Evolutionary conservation across 2,329 filamentous ascomycete genomes (phyloP).

Genomic region (Corynespora cassiicola): DNA sequence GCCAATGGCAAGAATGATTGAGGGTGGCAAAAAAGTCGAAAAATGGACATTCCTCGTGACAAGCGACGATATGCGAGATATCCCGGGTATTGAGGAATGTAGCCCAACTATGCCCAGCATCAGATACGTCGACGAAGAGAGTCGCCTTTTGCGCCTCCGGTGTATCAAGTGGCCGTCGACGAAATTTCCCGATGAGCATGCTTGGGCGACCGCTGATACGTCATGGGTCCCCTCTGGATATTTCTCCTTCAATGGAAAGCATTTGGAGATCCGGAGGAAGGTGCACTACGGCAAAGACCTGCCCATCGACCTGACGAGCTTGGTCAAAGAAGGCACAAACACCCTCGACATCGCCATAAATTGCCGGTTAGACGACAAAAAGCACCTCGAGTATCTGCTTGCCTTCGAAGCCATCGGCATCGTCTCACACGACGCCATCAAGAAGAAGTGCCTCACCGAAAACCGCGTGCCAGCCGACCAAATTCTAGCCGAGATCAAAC

Average conservation of each 20-base stretch:
- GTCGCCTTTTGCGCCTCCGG: conserved; percentile 71
- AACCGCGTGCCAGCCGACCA: conserved; percentile 51
- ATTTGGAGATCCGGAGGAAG: conserved; percentile 68
- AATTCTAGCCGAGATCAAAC: conserved; percentile 65
- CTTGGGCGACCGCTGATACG: conserved; percentile 70
- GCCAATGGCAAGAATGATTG: conserved; percentile 50
- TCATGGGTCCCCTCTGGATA: conserved; percentile 74
- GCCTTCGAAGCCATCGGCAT: conserved; percentile 75
- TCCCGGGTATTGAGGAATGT: conserved; percentile 21
- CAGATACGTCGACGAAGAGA: conserved; percentile 56
- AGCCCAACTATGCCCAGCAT: conserved; percentile 33
- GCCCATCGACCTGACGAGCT: conserved; percentile 73
- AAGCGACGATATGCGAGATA: conserved; percentile 40
- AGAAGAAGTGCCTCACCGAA: conserved; percentile 24
- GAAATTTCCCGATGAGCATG: conserved; percentile 48
- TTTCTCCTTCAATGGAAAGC: conserved; percentile 68
- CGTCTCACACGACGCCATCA: conserved; percentile 49
- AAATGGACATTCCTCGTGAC: conserved; percentile 57
- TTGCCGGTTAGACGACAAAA: conserved; percentile 36
- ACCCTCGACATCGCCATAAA: conserved; percentile 57
- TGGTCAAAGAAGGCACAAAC: conserved; percentile 68
- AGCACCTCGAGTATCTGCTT: conserved; percentile 61
- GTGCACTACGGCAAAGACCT: conserved; percentile 77
- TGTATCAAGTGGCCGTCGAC: conserved; percentile 59
- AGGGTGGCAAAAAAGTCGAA: conserved; percentile 47